phyloP scores from a whole-genome alignment of 2,329 filamentous ascomycete genomes.

The Hymenoscyphus fraxineus region DNA sequence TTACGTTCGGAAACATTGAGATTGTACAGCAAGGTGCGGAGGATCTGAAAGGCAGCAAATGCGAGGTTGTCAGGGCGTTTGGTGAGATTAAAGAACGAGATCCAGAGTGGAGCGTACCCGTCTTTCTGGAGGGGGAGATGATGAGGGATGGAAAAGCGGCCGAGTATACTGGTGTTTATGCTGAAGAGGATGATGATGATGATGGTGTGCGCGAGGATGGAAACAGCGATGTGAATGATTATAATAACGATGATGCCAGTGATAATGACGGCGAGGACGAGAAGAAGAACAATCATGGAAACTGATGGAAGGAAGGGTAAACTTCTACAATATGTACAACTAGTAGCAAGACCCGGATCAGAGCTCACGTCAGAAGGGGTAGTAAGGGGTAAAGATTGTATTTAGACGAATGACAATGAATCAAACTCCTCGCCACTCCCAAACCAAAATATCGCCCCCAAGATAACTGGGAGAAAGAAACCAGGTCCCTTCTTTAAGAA shows the following conservation, averaged over 20 bases:
- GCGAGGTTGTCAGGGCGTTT: background rate
- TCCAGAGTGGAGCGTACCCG: background rate
- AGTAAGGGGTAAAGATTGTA: no score
- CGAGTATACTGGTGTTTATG: background rate
- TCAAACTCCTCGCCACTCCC: no score
- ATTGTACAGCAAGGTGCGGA: background rate
- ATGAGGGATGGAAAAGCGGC: background rate
- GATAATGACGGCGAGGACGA: background rate
- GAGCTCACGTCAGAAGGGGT: no score
- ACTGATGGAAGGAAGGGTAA: no score
- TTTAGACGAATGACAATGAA: no score
- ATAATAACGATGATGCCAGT: background rate
- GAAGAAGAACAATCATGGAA: no score
- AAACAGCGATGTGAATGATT: background rate
- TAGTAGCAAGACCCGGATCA: no score
- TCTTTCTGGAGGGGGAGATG: background rate
- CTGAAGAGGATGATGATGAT: background rate
- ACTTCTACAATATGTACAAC: no score
- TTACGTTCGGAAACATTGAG: background rate
- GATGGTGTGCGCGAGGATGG: background rate
- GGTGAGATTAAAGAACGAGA: background rate
- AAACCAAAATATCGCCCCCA: no score
- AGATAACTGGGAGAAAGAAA: no score
- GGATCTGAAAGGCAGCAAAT: background rate
- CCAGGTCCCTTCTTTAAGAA: no score